Evolutionary conservation across 257 asterid species (phyloP), one percentile per base, ranked within the genome.

Genomic region (Solanum gracilifrons): DNA sequence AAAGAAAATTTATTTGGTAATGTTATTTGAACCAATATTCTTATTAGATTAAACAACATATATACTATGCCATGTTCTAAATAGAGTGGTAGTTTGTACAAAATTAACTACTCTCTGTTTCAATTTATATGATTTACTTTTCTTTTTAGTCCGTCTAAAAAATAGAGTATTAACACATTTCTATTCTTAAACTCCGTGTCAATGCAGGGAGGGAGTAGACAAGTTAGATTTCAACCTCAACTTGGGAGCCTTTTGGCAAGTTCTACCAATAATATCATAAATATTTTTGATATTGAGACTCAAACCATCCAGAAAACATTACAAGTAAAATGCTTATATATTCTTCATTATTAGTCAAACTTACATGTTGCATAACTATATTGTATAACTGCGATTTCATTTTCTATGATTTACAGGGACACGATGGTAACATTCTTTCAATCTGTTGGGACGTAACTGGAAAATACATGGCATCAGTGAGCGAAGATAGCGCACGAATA

Each of bases 121-220:
- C 4, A 55, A 55, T 18, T 51, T 55, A 55, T 18, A 18, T 18
- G n/a, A 55, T 55, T 2, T 55, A 55, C 4, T 55, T 55, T 55
- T 0, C 2, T 55, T 55, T 55, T 18, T 6, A 3, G 2, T 55
- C 4, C 0, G 2, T 55, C 10, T 0, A 0, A 18, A 6, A 6
- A 18, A 15, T 43, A 33, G 36, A 35, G 7, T 41, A 51, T 51
- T 6, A 51, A 51, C 10, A 1, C n/a, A 51, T 18, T 18, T 55
- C 4, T 55, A 55, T 55, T 55, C 62, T 18, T 51, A 6, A 51
- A 51, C 10, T 18, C 1, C n/a, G n/a, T 51, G 62, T 51, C 62
- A 46, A 46, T 5, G 74, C 35, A 68, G 35, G 74, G 35, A 27
- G 36, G 74, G 18, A 27, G 21, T 68, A 68, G 1, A 68, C 74